These are phyloP conservation scores for Plantago coronopus DNA, from an alignment of 305 asterid genomes.

Conservation along the genomic window DNA sequence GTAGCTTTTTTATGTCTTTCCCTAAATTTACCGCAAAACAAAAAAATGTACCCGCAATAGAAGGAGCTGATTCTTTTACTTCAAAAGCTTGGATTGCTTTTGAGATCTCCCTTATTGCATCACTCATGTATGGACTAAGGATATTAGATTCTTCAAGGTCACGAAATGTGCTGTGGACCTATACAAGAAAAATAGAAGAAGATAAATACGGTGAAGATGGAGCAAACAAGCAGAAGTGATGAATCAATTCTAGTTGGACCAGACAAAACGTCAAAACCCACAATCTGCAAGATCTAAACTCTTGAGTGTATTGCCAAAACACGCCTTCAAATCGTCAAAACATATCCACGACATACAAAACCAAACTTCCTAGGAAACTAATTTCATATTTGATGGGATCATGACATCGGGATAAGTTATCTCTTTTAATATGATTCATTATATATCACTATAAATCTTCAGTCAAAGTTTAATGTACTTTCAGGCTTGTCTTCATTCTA, in stretches of 20 bases:
- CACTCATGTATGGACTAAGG: conserved; percentile 75
- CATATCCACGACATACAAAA: no score
- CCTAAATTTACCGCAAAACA: not conserved
- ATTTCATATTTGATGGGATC: no score
- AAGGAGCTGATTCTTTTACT: conserved; percentile 89
- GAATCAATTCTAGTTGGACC: not conserved
- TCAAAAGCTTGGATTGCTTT: conserved; percentile 84
- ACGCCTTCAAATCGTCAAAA: no score
- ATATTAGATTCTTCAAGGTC: conserved; percentile 89
- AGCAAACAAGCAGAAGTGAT: not conserved
- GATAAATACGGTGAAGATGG: conserved; percentile 15
- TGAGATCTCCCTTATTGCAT: conserved; percentile 78
- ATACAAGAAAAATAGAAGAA: conserved; percentile 23
- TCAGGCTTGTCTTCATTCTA: no score
- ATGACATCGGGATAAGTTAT: no score
- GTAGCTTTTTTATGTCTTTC: not conserved
- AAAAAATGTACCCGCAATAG: conserved; percentile 61
- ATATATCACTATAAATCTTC: no score
- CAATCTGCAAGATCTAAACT: no score
- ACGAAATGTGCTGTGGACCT: conserved; percentile 79
- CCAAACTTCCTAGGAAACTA: no score
- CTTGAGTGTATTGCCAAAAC: no score
- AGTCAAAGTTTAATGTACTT: no score
- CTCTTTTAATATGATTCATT: no score
- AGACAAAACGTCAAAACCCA: no score